Conservation (phyloP, 78 protist species). For the Dictyostelium brefeldianum region DNA sequence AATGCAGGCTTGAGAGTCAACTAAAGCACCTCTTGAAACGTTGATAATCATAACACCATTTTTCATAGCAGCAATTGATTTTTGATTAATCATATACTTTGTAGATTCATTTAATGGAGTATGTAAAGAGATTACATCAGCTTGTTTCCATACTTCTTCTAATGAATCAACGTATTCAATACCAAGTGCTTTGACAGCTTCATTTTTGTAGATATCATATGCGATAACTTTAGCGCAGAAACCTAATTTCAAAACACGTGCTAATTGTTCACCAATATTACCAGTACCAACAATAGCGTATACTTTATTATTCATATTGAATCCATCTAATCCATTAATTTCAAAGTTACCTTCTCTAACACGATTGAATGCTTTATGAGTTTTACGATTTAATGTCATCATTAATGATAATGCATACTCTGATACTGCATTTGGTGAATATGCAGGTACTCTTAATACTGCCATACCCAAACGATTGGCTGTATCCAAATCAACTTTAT, state of each 20-base stretch:
- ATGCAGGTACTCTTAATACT: slow-evolving; percentile 91
- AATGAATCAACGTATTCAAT: slow-evolving; percentile 56
- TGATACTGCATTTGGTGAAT: slow-evolving; percentile 93
- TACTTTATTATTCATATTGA: slow-evolving; percentile 79
- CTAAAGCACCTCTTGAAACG: slow-evolving; percentile 91
- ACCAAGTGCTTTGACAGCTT: slow-evolving; percentile 43
- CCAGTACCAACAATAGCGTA: slow-evolving; percentile 91
- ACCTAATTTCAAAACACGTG: slow-evolving; percentile 49
- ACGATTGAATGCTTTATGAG: slow-evolving; percentile 85
- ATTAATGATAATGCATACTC: slow-evolving; percentile 90
- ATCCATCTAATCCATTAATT: slow-evolving; percentile 88
- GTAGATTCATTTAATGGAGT: slow-evolving; percentile 75
- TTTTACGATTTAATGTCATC: slow-evolving; percentile 87
- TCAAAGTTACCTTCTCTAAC: slow-evolving; percentile 85
- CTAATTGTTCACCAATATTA: slow-evolving; percentile 79
- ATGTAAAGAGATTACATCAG: slow-evolving; percentile 91
- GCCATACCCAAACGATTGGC: slow-evolving; percentile 80
- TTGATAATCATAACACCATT: slow-evolving; percentile 89
- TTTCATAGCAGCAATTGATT: slow-evolving; percentile 85
- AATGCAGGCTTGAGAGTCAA: slow-evolving; percentile 87
- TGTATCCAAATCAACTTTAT: slow-evolving; percentile 85
- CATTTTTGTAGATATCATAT: slow-evolving; percentile 62
- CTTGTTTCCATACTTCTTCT: slow-evolving; percentile 70
- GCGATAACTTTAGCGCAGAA: slow-evolving; percentile 71
- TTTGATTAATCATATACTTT: slow-evolving; percentile 83